Percentiles rank a stretch among this genome's conserved stretches.
Evolutionary conservation across 2,329 filamentous ascomycete species (phyloP).

Genomic region (Colletotrichum salicis): DNA sequence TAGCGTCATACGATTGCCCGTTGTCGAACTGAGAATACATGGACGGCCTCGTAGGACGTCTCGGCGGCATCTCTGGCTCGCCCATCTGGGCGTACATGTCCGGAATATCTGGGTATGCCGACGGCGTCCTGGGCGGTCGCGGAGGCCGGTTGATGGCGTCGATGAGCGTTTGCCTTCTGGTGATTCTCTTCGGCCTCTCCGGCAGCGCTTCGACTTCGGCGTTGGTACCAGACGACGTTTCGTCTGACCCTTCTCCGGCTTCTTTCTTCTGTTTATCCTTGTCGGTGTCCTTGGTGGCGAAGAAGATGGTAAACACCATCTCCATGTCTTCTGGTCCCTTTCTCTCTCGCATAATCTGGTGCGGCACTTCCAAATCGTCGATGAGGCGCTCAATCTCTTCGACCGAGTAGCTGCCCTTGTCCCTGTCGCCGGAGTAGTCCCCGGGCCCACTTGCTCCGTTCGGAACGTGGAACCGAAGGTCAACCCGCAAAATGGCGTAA

Average conservation of each 20-base stretch:
- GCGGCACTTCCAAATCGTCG: constrained; percentile 23
- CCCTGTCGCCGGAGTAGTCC: constrained; percentile 38
- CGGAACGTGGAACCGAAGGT: constrained; percentile 44
- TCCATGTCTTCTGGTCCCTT: constrained; percentile 23
- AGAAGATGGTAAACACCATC: constrained; percentile 34
- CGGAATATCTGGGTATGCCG: constrained; percentile 7
- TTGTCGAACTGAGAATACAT: constrained; percentile 4
- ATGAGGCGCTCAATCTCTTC: constrained; percentile 36
- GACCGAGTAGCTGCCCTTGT: constrained; percentile 25
- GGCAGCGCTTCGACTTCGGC: constrained; percentile 6
- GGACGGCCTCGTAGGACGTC: constrained; percentile 1
- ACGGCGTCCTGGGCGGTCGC: not conserved
- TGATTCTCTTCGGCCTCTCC: constrained; percentile 29
- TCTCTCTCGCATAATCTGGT: constrained; percentile 36
- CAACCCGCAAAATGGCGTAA: constrained; percentile 43
- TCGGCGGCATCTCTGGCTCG: not conserved
- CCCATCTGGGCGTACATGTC: constrained; percentile 6
- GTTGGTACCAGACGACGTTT: not conserved
- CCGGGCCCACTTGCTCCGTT: constrained; percentile 43
- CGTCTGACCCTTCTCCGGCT: not conserved
- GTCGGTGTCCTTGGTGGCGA: constrained; percentile 11
- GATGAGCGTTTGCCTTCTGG: constrained; percentile 30
- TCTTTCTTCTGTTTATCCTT: not conserved
- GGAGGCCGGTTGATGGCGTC: constrained; percentile 20
- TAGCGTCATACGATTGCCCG: not conserved